Base-by-base conservation (phyloP, 257 asterid genomes). In the Anisodus tanguticus region DNA sequence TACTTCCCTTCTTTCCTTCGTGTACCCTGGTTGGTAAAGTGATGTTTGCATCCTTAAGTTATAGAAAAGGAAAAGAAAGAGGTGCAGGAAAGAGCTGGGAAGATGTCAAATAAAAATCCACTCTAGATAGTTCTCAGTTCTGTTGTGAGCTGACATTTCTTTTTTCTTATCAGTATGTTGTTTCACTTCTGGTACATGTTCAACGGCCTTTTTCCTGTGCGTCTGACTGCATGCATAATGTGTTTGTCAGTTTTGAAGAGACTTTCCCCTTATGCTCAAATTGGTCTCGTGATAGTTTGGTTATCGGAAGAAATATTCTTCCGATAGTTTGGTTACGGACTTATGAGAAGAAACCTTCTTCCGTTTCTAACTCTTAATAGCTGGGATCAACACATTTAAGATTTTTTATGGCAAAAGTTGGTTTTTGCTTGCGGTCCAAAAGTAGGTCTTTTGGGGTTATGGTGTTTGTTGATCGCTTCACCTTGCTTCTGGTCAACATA, bases 281-380 rank as follows among this genome's bases (percentile, higher is more conserved):
- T 74, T 74, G 63, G 45, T 76, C 63, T 51, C 12, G 4, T 74
- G 62, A 6, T 74, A 22, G 63, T 74, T 74, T 49, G 45, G 63
- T 51, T 22, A 49, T 2, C 2, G 43, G 26, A 22, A 49, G 16
- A 11, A 74, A 5, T 19, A 19, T 76, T 22, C 35, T 71, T 71
- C 37, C 1, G 57, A 43, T 5, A 4, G 58, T 71, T 71, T 70
- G 79, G 19, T 70, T n/a, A 70, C 3, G 7, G 4, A 67, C 74
- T 67, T 17, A 15, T 51, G 39, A 13, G 53, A 49, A 11, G 17
- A 76, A 51, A 22, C 45, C 63, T 76, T 11, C 63, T 26, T 76
- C 45, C 63, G 1, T 37, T 76, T 13, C 43, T 22, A 76, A 76
- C 39, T 12, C 6, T 12, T 51, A 12, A 47, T 59, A 6, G 13